Percentiles rank a stretch among this genome's conserved stretches.
These are phyloP conservation scores for Colletotrichum kahawae DNA, from an alignment of 2,329 filamentous ascomycete genomes.

Conservation along the genomic window DNA sequence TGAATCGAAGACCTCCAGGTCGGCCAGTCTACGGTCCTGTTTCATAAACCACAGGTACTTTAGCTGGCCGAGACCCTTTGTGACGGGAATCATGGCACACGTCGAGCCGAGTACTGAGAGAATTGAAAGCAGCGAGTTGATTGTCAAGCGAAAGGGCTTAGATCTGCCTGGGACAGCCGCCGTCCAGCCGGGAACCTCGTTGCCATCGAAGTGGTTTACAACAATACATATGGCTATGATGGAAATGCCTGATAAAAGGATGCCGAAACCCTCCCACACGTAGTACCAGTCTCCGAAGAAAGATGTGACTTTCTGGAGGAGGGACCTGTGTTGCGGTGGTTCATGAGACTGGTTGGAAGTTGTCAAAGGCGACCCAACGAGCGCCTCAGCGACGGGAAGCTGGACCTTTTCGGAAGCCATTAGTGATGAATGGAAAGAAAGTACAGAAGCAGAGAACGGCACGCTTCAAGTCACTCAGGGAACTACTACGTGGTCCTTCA, in stretches of 20 bases:
- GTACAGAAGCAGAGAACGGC: background rate
- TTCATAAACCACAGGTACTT: conserved; percentile 18
- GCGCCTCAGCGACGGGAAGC: background rate
- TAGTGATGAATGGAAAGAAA: background rate
- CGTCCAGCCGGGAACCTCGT: background rate
- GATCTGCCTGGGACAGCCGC: background rate
- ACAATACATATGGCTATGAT: conserved; percentile 5
- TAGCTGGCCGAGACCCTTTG: conserved; percentile 2
- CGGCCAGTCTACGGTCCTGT: conserved; percentile 5
- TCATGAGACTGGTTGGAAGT: background rate
- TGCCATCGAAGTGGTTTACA: background rate
- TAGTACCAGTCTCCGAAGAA: conserved; percentile 9
- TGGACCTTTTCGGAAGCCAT: background rate
- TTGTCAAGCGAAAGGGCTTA: background rate
- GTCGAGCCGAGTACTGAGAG: background rate
- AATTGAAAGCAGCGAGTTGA: background rate
- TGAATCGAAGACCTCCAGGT: conserved; percentile 12
- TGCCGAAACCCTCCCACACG: conserved; percentile 1
- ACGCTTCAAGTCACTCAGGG: background rate
- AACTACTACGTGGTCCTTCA: too few relatives aligned
- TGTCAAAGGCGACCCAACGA: background rate
- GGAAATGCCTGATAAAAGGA: background rate
- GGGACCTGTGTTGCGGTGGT: background rate
- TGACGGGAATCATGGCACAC: conserved; percentile 17
- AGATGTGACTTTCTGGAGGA: background rate